Base-by-base conservation (phyloP, 345 rosid genomes). In the Ricinus communis region DNA sequence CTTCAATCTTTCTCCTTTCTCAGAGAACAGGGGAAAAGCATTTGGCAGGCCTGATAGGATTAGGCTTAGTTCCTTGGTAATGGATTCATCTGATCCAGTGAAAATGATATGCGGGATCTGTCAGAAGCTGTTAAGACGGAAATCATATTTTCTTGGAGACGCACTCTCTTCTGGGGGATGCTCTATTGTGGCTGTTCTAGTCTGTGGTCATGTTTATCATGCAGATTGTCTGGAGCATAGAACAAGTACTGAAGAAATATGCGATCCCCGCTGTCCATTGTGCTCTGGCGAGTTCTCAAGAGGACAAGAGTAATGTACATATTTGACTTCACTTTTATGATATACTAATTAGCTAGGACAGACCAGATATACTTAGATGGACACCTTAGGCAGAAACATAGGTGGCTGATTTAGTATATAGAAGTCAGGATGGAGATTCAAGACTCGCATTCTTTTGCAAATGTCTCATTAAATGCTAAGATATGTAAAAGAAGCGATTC, bases 181-280 rank as follows among this genome's bases (percentile, higher is more conserved):
- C 69, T 64, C 79, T 68, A 85, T 83, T 49, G 89, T 81, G 63
- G 90, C 89, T 41, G 86, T 88, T 78, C 71, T 86, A 69, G 90
- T 81, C 11, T 88, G 93, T 21, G 89, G 93, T 24, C 90, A 88
- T 75, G 78, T 77, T 53, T 88, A 83, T 71, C 93, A 88, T 71
- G 87, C 87, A 5, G 89, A 85, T 36, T 88, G 93, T 71, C 69
- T 86, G 77, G 91, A 88, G 74, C 77, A 76, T 68, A 84, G 71
- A 75, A 83, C 93, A 22, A 40, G 79, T 4, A 5, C 51, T 10
- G 85, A 83, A 68, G 81, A 85, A 33, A 79, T 64, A 65, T 57
- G 66, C 0, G 93, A 88, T 46, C 93, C 93, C 1, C 81, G 80
- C 1, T 88, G 93, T 21, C 87, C 82, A 0, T 30, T 80, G 50